Evolutionary conservation across 225 moss, liverwort and hornwort genomes (phyloP).

Genomic region (Sphagnum contortum): DNA sequence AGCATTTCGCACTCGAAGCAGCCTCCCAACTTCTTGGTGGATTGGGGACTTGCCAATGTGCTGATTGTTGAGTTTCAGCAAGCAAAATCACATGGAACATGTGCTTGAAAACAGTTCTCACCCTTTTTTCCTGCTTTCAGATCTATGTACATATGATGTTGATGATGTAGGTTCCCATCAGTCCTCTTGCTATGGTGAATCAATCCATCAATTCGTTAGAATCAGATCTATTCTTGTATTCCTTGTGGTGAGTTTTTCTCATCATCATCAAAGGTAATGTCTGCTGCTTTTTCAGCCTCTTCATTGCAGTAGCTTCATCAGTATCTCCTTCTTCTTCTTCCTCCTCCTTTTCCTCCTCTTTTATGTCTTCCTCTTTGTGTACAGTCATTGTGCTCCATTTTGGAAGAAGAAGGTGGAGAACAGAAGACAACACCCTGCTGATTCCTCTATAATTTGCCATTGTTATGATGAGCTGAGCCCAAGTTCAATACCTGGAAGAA

Average conservation of each 20-base stretch:
- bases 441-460: not conserved
- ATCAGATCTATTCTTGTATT: not conserved
- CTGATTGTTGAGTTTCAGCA: constrained; percentile 63
- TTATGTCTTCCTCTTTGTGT: too few species aligned
- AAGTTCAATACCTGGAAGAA: not conserved
- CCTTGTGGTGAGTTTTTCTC: too few species aligned
- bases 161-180: not conserved
- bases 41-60: constrained; percentile 50
- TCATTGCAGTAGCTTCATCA: too few species aligned
- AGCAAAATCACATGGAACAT: constrained; percentile 61
- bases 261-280: too few species aligned
- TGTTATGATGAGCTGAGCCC: not conserved
- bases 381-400: too few species aligned
- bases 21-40: constrained; percentile 26
- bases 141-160: not conserved
- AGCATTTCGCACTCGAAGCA: constrained; percentile 18
- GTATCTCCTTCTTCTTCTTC: too few species aligned
- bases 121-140: not conserved
- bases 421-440: not conserved
- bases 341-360: too few species aligned
- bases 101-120: constrained; percentile 22
- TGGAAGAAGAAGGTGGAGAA: not conserved
- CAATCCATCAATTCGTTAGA: not conserved
- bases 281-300: too few species aligned
- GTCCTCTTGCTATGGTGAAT: not conserved